A percentile compares a stretch with the other conserved stretches of the same genome.
Conservation (phyloP, 257 asterid species). For the Linaria vulgaris region DNA sequence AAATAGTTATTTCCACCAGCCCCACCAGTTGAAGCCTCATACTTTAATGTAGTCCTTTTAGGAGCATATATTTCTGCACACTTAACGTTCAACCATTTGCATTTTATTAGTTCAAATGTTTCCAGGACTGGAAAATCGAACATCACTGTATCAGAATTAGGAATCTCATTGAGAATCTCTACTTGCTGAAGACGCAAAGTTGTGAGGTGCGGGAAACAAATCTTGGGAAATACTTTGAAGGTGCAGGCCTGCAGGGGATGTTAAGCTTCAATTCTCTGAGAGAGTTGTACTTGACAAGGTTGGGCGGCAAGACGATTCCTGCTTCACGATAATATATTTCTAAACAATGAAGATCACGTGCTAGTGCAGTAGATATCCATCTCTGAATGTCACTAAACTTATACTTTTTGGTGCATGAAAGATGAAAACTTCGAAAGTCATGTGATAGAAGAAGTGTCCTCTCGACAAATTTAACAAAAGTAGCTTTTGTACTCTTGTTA, state of each 20-base stretch:
- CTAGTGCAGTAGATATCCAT: no score
- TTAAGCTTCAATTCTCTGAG: not conserved
- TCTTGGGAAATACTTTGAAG: not conserved
- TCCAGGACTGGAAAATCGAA: not conserved
- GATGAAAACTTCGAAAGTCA: no score
- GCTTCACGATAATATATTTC: no score
- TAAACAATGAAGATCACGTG: no score
- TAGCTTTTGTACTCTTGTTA: not conserved
- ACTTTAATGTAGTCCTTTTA: not conserved
- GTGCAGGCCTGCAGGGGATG: not conserved
- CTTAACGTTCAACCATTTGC: slow-evolving; percentile 11
- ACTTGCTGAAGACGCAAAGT: not conserved
- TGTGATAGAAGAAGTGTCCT: no score
- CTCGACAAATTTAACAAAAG: no score
- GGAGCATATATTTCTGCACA: slow-evolving; percentile 5
- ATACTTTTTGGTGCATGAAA: no score
- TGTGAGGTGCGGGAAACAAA: slow-evolving; percentile 1
- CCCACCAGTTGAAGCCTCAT: not conserved
- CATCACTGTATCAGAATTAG: not conserved
- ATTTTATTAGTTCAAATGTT: not conserved
- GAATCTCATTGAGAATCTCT: not conserved
- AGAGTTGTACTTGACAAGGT: not conserved
- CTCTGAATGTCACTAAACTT: no score
- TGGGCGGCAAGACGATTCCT: not conserved
- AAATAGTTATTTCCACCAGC: not conserved